Conservation (phyloP, 805 yeast genomes). For the Wickerhamomyces pijperi region DNA sequence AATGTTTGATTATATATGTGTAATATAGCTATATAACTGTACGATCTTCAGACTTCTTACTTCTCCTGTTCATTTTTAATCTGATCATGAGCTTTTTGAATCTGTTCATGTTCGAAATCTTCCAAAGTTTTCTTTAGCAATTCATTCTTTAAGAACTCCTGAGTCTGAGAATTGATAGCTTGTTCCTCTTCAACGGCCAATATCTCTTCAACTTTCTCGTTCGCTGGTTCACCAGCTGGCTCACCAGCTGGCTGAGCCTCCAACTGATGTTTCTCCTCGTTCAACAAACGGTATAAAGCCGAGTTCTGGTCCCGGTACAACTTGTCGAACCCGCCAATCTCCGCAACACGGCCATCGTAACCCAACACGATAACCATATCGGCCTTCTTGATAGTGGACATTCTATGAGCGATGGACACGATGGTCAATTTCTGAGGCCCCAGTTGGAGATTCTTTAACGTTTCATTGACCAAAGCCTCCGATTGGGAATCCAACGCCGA, state of each 20-base stretch:
- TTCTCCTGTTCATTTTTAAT: too few relatives aligned
- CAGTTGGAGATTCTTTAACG: constrained; percentile 51
- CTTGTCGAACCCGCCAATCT: constrained; percentile 52
- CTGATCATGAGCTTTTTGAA: background rate
- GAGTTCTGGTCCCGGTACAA: constrained; percentile 36
- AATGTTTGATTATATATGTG: too few relatives aligned
- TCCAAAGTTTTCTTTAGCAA: constrained; percentile 12
- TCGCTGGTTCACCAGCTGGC: constrained; percentile 5
- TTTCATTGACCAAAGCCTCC: constrained; percentile 67
- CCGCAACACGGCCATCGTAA: constrained; percentile 71
- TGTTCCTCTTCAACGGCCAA: constrained; percentile 1
- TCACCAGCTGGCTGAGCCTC: constrained; percentile 4
- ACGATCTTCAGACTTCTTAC: too few relatives aligned
- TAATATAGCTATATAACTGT: too few relatives aligned
- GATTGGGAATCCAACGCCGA: constrained; percentile 75
- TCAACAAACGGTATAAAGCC: constrained; percentile 26
- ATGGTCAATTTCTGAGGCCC: constrained; percentile 61
- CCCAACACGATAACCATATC: constrained; percentile 78
- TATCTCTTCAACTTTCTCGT: constrained; percentile 1
- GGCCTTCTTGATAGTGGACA: constrained; percentile 82
- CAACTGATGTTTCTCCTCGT: constrained; percentile 20
- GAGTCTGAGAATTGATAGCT: constrained; percentile 8
- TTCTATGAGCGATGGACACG: constrained; percentile 86
- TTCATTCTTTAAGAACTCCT: constrained; percentile 17
- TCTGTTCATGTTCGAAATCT: constrained; percentile 10